A percentile compares a stretch with the other conserved stretches of the same genome.
phyloP scores from a whole-genome alignment of 345 rosid species.

The Theobroma cacao region DNA sequence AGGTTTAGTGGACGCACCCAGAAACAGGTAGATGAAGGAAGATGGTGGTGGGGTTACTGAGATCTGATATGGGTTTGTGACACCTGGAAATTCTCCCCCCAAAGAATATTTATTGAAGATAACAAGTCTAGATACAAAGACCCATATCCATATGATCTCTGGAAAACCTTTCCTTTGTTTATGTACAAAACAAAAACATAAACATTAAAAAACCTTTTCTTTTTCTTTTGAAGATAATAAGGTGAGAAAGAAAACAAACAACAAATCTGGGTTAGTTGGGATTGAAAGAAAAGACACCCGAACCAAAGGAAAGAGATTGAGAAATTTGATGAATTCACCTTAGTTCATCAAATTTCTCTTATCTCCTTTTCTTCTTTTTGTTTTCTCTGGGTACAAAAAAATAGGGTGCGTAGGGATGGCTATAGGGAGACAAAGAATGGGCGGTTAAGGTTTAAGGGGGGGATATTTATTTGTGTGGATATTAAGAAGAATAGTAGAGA shows the following conservation, averaged over 20 bases:
- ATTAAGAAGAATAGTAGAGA: background rate
- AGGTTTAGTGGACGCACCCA: conserved; percentile 4
- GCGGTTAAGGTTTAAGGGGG: background rate
- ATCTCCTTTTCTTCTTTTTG: background rate
- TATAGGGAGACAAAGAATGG: background rate
- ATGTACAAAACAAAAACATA: background rate
- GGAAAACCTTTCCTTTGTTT: background rate
- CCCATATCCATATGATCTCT: conserved; percentile 38
- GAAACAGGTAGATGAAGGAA: background rate
- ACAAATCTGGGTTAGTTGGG: conserved; percentile 2
- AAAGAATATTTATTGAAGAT: conserved; percentile 1
- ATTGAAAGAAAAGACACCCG: background rate
- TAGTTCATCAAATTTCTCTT: background rate
- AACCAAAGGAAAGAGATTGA: background rate
- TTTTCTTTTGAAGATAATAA: conserved; percentile 7
- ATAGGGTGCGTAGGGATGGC: background rate
- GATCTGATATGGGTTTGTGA: conserved; percentile 40
- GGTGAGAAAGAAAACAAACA: background rate
- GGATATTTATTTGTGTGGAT: background rate
- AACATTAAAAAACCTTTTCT: background rate
- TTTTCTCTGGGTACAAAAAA: background rate
- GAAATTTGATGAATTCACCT: background rate
- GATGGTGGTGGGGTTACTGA: conserved; percentile 15
- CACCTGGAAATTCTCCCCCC: conserved; percentile 28
- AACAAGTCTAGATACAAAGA: conserved; percentile 42